phyloP scores from a whole-genome alignment of 805 yeast genomes.

The Priceomyces medius region DNA sequence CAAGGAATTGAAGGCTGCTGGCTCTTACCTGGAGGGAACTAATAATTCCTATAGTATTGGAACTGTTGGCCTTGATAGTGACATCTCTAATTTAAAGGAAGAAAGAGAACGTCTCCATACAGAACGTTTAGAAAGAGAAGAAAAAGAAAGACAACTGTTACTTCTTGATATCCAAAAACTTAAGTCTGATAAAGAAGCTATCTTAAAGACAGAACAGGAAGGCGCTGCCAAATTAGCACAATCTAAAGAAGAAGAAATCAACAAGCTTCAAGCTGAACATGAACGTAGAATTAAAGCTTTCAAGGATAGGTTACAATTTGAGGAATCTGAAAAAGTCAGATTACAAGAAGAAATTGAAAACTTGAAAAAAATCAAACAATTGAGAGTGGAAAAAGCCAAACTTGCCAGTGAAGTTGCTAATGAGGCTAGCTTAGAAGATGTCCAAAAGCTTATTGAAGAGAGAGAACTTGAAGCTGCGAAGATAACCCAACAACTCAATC shows the following conservation, averaged over 20 bases:
- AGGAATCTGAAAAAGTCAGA: slow-evolving; percentile 37
- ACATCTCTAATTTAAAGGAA: slow-evolving; percentile 11
- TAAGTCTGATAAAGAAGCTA: slow-evolving; percentile 19
- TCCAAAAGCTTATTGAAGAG: slow-evolving; percentile 30
- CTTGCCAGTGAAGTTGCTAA: slow-evolving; percentile 22
- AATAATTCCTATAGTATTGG: slow-evolving; percentile 4
- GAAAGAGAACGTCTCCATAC: slow-evolving; percentile 25
- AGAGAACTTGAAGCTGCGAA: slow-evolving; percentile 32
- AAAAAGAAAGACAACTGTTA: slow-evolving; percentile 26
- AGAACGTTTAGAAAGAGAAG: slow-evolving; percentile 24
- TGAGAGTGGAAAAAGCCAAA: slow-evolving; percentile 38
- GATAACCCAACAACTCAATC: slow-evolving; percentile 32
- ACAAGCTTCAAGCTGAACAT: slow-evolving; percentile 34
- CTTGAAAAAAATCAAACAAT: slow-evolving; percentile 37
- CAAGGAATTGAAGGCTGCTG: slow-evolving; percentile 10
- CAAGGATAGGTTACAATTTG: slow-evolving; percentile 30
- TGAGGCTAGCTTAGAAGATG: slow-evolving; percentile 22
- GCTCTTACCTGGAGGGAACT: slow-evolving; percentile 10
- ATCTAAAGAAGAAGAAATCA: slow-evolving; percentile 29
- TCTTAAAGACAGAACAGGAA: slow-evolving; percentile 22
- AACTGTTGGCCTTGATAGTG: slow-evolving; percentile 6
- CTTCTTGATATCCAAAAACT: slow-evolving; percentile 33
- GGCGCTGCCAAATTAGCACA: slow-evolving; percentile 32
- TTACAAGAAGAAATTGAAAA: slow-evolving; percentile 39
- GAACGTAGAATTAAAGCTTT: slow-evolving; percentile 29